phyloP scores from a whole-genome alignment of 306 rosid genomes.

The Pyrus betulifolia region DNA sequence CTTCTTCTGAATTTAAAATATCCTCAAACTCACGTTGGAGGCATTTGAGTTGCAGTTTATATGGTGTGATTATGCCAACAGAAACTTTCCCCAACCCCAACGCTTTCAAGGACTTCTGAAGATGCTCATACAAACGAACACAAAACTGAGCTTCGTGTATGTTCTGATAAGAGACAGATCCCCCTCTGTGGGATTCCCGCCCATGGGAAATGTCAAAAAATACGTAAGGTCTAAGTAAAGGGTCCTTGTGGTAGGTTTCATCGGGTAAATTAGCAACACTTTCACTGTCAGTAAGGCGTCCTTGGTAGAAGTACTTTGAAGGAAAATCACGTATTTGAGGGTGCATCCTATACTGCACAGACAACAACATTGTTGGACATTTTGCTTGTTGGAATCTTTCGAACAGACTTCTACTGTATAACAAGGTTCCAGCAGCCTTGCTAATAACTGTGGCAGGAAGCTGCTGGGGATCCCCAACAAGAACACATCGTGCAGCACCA shows the following conservation, averaged over 20 bases:
- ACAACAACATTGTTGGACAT: conserved; percentile 91
- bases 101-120: conserved; percentile 63
- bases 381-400: conserved; percentile 96
- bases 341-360: conserved; percentile 97
- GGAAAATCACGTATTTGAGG: conserved; percentile 97
- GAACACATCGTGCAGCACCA: conserved; percentile 98
- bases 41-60: conserved; percentile 93
- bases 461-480: conserved; percentile 99
- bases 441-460: conserved; percentile 99
- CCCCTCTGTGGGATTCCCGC: conserved; percentile 95
- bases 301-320: conserved; percentile 93
- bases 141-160: conserved; percentile 90
- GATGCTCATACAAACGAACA: conserved; percentile 78
- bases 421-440: conserved; percentile 97
- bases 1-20: conserved; percentile 84
- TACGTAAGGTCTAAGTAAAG: conserved; percentile 74
- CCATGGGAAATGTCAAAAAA: conserved; percentile 92
- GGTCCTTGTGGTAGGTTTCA: conserved; percentile 75
- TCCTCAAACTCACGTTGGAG: conserved; percentile 90
- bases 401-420: conserved; percentile 93
- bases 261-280: conserved; percentile 72
- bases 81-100: conserved; percentile 55
- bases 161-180: conserved; percentile 92
- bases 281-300: conserved; percentile 87
- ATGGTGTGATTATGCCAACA: conserved; percentile 95